phyloP scores from a whole-genome alignment of 371 early-diverging fungal species.

The Gilbertella persicaria region DNA sequence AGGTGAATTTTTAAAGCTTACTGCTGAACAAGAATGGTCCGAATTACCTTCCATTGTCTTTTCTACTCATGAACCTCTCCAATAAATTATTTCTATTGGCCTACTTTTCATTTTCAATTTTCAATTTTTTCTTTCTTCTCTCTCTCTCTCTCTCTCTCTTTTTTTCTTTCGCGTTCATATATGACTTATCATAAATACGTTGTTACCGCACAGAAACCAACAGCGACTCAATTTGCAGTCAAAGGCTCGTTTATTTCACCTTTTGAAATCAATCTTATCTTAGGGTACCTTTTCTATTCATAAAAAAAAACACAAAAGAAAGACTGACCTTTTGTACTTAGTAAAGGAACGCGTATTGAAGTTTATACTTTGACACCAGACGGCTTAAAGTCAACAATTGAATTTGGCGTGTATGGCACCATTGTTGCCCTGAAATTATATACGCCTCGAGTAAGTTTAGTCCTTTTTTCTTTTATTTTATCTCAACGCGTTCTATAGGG shows the following conservation, averaged over 20 bases:
- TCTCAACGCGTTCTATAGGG: constrained; percentile 28
- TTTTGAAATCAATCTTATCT: constrained; percentile 65
- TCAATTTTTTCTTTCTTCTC: not conserved
- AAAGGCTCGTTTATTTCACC: constrained; percentile 69
- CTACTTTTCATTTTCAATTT: no score
- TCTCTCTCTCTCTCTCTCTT: constrained; percentile 8
- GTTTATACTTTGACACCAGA: constrained; percentile 62
- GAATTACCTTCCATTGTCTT: constrained; percentile 7
- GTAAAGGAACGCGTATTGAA: constrained; percentile 77
- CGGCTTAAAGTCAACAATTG: constrained; percentile 64
- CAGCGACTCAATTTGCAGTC: constrained; percentile 55
- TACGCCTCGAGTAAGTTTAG: constrained; percentile 50
- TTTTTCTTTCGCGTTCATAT: not conserved
- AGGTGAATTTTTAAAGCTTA: constrained; percentile 21
- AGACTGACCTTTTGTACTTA: constrained; percentile 26
- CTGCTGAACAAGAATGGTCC: constrained; percentile 16
- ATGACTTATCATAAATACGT: constrained; percentile 55
- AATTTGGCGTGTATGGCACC: constrained; percentile 73
- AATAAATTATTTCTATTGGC: no score
- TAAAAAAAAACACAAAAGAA: no score
- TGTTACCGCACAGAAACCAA: constrained; percentile 56
- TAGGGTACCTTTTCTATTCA: constrained; percentile 55
- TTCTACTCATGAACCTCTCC: constrained; percentile 25
- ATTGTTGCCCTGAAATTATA: constrained; percentile 63
- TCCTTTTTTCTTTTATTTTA: constrained; percentile 1